Base-by-base conservation (phyloP, 2,329 filamentous ascomycete genomes). In the Talaromyces sp. region DNA sequence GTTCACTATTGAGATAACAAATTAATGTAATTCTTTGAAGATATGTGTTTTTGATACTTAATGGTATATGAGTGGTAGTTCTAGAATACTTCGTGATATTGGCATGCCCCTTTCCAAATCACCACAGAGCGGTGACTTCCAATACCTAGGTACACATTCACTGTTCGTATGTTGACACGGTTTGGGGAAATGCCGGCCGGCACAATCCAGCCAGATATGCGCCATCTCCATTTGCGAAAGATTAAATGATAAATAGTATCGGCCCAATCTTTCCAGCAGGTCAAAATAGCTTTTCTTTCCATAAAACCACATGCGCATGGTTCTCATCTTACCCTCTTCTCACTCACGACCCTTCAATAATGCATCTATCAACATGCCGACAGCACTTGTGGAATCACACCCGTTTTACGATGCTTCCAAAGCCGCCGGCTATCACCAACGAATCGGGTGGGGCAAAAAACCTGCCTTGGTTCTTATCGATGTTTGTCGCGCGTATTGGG, bases 351-450 rank as follows among this genome's bases (percentile, higher is more conserved):
- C 25, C 25, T 17, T 51, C 7, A 8, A 53, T 31, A 29, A 2
- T n/a, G 10, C 7, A 29, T 6, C 5, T 5, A 2, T 49, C 49
- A 53, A 53, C 27, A 53, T 53, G 49, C 49, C 27, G 19, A 31
- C 49, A 31, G 49, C 49, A 31, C 49, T 53, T 53, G 49, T 53
- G 25, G 49, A 53, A 53, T 53, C 49, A 31, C 49, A 53, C 49
- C 49, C 49, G 2, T 53, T n/a, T 31, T 29, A 53, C 27, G 6
- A 53, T n/a, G 27, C 49, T n/a, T 53, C 49, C 25, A 53, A 31
- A 53, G 49, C 49, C 10, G 49, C 49, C 22, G 49, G 49, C 7
- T 53, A 53, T 3, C 27, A 53, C 15, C 49, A 31, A 53, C 49
- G 49, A 10, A 53, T 53, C 11, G 49, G 49, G 1, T 53, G 49